Conservation (phyloP, 805 yeast genomes). For the Kazachstania kunashirensis region DNA sequence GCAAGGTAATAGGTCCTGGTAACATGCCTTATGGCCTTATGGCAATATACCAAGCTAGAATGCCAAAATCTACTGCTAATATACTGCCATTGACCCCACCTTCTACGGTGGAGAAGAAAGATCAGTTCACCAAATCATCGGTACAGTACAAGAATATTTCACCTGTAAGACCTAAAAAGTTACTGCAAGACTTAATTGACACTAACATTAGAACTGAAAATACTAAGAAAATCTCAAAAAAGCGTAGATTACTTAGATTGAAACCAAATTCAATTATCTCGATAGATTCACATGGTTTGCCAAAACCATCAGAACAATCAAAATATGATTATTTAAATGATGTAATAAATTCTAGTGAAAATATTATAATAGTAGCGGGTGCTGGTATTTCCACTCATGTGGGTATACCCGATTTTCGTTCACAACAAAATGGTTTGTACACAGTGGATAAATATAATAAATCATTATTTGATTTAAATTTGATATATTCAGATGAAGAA, state of each 20-base stretch:
- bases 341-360: slow-evolving; percentile 45
- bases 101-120: slow-evolving; percentile 2
- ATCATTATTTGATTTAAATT: slow-evolving; percentile 63
- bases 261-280: slow-evolving; percentile 37
- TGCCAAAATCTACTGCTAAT: too few relatives aligned
- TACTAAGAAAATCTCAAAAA: too few relatives aligned
- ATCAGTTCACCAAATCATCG: too few relatives aligned
- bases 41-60: too few relatives aligned
- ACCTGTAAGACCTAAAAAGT: slow-evolving; percentile 14
- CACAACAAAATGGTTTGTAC: slow-evolving; percentile 66
- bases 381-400: slow-evolving; percentile 89
- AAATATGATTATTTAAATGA: slow-evolving; percentile 42
- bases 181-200: slow-evolving; percentile 11
- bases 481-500: slow-evolving; percentile 56
- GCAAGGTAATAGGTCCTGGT: too few relatives aligned
- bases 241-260: too few relatives aligned
- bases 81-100: slow-evolving; percentile 18
- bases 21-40: too few relatives aligned
- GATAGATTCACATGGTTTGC: slow-evolving; percentile 14
- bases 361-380: slow-evolving; percentile 63
- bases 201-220: slow-evolving; percentile 29
- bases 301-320: slow-evolving; percentile 4
- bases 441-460: slow-evolving; percentile 44
- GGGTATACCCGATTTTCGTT: slow-evolving; percentile 83
- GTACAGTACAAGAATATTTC: not conserved